Evolutionary conservation across 2,329 filamentous ascomycete genomes (phyloP), one percentile per base, ranked within the genome.

Genomic region (Orbilia javanica): DNA sequence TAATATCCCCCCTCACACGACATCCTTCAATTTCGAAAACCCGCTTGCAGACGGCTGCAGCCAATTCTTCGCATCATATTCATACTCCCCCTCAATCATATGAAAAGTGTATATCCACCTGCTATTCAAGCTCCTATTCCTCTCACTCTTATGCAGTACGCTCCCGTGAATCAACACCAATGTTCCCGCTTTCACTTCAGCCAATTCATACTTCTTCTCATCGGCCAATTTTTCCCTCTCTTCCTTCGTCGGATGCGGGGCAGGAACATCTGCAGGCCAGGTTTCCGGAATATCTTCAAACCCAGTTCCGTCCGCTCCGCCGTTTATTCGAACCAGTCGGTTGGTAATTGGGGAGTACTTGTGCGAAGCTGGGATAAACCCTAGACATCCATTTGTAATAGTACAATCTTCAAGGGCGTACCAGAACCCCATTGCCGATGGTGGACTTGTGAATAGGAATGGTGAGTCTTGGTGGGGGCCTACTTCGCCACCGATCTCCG

Each of bases 101-200:
- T 99, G 96, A 84, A 98, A 99, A 0, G 96, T 98, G 85, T 98
- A 99, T 67, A 97, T 97, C 80, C 80, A 81, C 20, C 80, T 78
- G 27, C 79, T 80, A 86, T 93, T 95, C 80, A 88, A 85, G 83
- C 94, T 97, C 70, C 89, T 88, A 83, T 99, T 99, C 87, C 89
- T 93, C 88, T 97, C 94, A 83, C 94, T 97, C 89, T 97, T 97
- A 85, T 99, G 96, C 85, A 98, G 84, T 81, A 97, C 85, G 84
- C 98, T 98, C 0, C 96, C 96, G 85, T 99, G 95, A 80, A 99
- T 98, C 79, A 99, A 85, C 57, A 98, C 94, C 84, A 99, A 84
- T 55, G 92, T 92, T 0, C 96, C 96, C 0, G 94, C 94, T 86
- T 94, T 95, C 68, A 98, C 93, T 86, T 97, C 93, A 2, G 92